Conservation (phyloP, 2,329 filamentous ascomycete genomes). For the Diaporthe destruens region DNA sequence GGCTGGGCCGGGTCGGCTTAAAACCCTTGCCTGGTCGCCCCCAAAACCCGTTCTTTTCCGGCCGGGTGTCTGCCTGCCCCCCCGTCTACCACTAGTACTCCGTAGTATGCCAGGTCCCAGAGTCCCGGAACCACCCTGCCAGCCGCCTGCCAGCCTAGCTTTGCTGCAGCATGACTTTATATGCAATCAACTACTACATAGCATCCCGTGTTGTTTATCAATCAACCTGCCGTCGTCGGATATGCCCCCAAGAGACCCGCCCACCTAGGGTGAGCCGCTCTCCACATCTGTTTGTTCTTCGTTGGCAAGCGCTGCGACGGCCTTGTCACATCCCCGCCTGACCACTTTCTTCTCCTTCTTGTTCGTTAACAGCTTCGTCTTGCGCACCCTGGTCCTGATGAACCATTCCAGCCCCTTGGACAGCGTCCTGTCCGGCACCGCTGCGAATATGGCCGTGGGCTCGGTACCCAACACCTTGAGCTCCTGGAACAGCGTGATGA, state of each 20-base stretch:
- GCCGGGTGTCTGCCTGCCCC: background rate
- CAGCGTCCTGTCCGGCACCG: constrained; percentile 74
- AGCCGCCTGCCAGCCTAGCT: no score
- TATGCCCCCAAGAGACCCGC: background rate
- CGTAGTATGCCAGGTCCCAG: background rate
- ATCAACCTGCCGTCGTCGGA: background rate
- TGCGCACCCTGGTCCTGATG: constrained; percentile 78
- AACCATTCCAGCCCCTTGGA: constrained; percentile 84
- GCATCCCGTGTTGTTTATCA: background rate
- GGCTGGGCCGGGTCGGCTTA: constrained; percentile 6
- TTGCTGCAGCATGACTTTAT: no score
- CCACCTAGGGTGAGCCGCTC: background rate
- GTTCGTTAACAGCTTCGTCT: constrained; percentile 67
- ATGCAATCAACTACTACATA: no score
- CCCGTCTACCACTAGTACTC: background rate
- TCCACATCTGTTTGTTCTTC: constrained; percentile 36
- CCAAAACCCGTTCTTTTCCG: constrained; percentile 38
- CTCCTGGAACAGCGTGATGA: constrained; percentile 81
- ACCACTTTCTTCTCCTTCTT: constrained; percentile 64
- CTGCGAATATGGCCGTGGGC: constrained; percentile 75
- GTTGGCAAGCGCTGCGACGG: constrained; percentile 53
- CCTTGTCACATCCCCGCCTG: constrained; percentile 60
- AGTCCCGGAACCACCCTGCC: background rate
- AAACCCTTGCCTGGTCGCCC: constrained; percentile 3
- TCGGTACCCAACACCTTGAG: constrained; percentile 50